Evolutionary conservation across 2,329 filamentous ascomycete species (phyloP).

Genomic region (Penicillium occitanis): DNA sequence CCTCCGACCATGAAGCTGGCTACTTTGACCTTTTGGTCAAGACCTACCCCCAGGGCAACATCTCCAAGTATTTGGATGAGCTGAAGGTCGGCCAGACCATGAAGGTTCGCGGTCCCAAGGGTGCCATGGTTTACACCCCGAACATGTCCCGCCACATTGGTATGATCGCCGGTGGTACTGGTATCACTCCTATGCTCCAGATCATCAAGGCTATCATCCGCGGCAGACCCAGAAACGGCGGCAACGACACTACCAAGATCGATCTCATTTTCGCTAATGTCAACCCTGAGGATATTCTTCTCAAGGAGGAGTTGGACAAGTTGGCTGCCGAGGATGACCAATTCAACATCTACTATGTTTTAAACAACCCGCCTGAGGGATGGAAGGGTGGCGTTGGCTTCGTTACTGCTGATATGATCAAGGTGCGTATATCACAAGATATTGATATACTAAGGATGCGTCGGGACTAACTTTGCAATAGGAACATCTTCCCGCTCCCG

Average conservation of each 20-base stretch:
- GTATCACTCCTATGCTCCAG: conserved; percentile 98
- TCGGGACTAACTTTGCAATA: conserved; percentile 22
- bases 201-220: conserved; percentile 87
- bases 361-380: conserved; percentile 89
- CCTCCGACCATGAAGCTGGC: conserved; percentile 82
- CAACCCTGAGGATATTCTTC: conserved; percentile 83
- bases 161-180: conserved; percentile 97
- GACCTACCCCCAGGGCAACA: conserved; percentile 95
- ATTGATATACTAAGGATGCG: too few species aligned
- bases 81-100: conserved; percentile 82
- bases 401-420: conserved; percentile 90
- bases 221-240: conserved; percentile 62
- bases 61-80: conserved; percentile 85
- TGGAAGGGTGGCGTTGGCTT: conserved; percentile 95
- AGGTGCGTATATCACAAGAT: too few species aligned
- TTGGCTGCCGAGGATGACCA: conserved; percentile 73
- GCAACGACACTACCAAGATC: conserved; percentile 82
- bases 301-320: conserved; percentile 86
- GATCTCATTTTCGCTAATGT: conserved; percentile 98
- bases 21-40: conserved; percentile 98
- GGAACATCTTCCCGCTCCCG: conserved; percentile 70
- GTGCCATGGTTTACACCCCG: conserved; percentile 93
- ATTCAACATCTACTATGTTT: conserved; percentile 89
- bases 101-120: conserved; percentile 91
- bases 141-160: conserved; percentile 96